These are phyloP conservation scores for Suhomyces bokatorum DNA, from an alignment of 1,139 yeast species.

Conservation along the genomic window DNA sequence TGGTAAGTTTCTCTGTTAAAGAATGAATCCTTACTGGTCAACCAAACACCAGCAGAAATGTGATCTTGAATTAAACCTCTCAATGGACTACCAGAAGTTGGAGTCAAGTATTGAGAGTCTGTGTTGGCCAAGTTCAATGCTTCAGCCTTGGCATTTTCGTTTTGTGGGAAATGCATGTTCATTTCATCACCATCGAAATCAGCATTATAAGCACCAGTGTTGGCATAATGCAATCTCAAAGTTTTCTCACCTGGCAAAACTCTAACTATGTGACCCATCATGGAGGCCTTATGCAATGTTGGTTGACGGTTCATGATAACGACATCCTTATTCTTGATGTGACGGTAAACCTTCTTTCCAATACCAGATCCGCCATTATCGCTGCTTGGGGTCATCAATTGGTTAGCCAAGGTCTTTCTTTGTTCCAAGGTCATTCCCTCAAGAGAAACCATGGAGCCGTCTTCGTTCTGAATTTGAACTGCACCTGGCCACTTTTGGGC, in stretches of 20 bases:
- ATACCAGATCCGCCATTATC: slow-evolving; percentile 46
- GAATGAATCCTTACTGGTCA: slow-evolving; percentile 87
- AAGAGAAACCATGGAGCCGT: slow-evolving; percentile 82
- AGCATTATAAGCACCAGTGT: slow-evolving; percentile 98
- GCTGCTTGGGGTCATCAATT: slow-evolving; percentile 73
- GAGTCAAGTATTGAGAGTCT: slow-evolving; percentile 95
- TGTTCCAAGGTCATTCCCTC: slow-evolving; percentile 91
- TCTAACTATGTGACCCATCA: slow-evolving; percentile 99
- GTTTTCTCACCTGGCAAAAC: slow-evolving; percentile 98
- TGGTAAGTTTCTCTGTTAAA: slow-evolving; percentile 91
- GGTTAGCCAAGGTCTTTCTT: slow-evolving; percentile 95
- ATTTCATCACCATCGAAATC: slow-evolving; percentile 99
- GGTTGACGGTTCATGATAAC: slow-evolving; percentile 99
- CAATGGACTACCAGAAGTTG: slow-evolving; percentile 96
- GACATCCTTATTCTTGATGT: slow-evolving; percentile 90
- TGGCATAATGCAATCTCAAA: slow-evolving; percentile 93
- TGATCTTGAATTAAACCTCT: slow-evolving; percentile 99
- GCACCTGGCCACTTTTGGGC: slow-evolving; percentile 99
- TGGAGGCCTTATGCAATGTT: slow-evolving; percentile 96
- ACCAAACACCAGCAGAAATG: slow-evolving; percentile 98
- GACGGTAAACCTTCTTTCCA: slow-evolving; percentile 92
- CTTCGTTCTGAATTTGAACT: slow-evolving; percentile 91
- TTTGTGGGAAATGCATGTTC: slow-evolving; percentile 99
- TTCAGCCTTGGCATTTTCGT: slow-evolving; percentile 96
- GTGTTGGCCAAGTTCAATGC: slow-evolving; percentile 94